A percentile compares a stretch with the other conserved stretches of the same genome.
Conservation (phyloP, 257 asterid species). For the Solanum paucissectum region DNA sequence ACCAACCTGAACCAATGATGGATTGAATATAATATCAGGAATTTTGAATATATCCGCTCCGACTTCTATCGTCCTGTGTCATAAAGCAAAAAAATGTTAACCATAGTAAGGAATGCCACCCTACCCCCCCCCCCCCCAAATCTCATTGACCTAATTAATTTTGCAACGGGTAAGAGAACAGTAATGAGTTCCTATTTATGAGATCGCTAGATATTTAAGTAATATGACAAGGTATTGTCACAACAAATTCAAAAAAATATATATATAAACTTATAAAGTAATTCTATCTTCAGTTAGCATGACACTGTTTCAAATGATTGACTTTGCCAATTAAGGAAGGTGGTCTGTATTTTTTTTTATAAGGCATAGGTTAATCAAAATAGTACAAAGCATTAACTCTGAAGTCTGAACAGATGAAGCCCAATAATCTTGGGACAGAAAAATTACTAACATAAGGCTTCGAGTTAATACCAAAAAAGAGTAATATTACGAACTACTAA, state of each 20-base stretch:
- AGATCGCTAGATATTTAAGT: neutral
- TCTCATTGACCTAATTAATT: neutral
- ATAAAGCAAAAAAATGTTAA: neutral
- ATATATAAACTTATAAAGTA: neutral
- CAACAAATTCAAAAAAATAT: neutral
- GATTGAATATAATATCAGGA: conserved; percentile 89
- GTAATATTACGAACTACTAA: neutral
- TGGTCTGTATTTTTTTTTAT: neutral
- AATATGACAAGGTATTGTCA: neutral
- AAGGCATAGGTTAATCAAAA: neutral
- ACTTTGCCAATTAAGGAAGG: neutral
- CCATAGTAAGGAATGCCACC: neutral
- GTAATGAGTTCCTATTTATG: neutral
- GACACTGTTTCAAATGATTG: neutral
- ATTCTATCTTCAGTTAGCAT: neutral
- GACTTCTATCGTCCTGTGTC: conserved; percentile 69
- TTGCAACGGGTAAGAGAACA: neutral
- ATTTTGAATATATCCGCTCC: conserved; percentile 96
- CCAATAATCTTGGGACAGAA: neutral
- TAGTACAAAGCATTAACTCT: neutral
- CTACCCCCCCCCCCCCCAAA: neutral
- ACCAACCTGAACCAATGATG: conserved; percentile 73
- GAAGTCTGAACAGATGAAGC: neutral
- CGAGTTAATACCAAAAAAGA: neutral
- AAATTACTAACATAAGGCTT: neutral